Evolutionary conservation across 345 rosid species (phyloP).

Genomic region (Triadica sebifera): DNA sequence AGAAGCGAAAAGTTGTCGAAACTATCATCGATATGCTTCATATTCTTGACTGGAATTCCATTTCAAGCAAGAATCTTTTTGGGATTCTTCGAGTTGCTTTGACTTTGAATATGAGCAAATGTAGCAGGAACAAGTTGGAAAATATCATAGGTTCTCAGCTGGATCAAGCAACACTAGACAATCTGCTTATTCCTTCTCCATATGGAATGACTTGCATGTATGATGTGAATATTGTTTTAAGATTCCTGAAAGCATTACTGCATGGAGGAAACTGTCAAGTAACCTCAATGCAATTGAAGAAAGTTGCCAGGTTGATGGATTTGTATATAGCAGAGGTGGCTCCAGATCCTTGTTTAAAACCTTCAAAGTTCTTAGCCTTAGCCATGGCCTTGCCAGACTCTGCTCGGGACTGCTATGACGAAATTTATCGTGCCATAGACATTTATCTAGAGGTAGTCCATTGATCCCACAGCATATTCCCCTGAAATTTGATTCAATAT

Average conservation of each 20-base stretch:
- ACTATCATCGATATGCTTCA: conserved; percentile 50
- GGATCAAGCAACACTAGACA: conserved; percentile 78
- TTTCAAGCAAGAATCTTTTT: conserved; percentile 70
- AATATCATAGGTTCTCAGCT: conserved; percentile 71
- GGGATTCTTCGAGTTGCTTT: conserved; percentile 56
- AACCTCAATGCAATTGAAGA: conserved; percentile 37
- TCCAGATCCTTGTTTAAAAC: conserved; percentile 74
- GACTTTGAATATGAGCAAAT: conserved; percentile 48
- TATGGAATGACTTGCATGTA: conserved; percentile 49
- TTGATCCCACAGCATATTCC: conserved; percentile 7
- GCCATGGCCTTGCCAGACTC: conserved; percentile 59
- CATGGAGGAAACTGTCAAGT: conserved; percentile 29
- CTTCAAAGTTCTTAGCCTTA: conserved; percentile 67
- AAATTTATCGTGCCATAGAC: conserved; percentile 66
- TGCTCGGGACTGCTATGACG: conserved; percentile 63
- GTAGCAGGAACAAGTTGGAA: conserved; percentile 61
- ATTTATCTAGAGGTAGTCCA: conserved; percentile 72
- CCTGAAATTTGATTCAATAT: background rate
- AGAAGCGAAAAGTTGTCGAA: conserved; percentile 54
- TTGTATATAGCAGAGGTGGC: conserved; percentile 84
- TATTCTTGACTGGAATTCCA: conserved; percentile 51
- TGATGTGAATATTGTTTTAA: conserved; percentile 69
- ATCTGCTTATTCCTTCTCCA: conserved; percentile 80
- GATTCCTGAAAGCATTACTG: conserved; percentile 63
- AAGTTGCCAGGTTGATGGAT: conserved; percentile 72